Conservation (phyloP, 2,329 filamentous ascomycete species). For the Clarireedia monteithiana region DNA sequence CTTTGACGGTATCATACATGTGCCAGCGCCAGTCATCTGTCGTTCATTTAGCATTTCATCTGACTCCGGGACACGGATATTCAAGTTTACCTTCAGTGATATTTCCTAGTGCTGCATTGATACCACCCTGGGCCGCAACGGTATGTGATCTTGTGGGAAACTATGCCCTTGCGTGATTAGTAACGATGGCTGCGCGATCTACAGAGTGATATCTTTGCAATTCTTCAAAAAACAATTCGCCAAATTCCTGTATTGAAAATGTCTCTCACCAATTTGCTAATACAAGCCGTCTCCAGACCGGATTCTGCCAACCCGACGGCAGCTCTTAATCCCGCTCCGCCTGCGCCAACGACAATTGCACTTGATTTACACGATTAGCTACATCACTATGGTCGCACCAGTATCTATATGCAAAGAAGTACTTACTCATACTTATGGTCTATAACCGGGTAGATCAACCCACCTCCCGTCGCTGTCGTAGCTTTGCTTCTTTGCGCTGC, state of each 20-base stretch:
- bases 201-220: no score
- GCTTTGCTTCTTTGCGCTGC: not conserved
- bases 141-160: slow-evolving; percentile 83
- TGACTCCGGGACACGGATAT: not conserved
- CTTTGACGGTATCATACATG: slow-evolving; percentile 53
- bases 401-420: not conserved
- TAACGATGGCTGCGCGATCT: not conserved
- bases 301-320: slow-evolving; percentile 83
- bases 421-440: slow-evolving; percentile 7
- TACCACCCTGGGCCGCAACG: slow-evolving; percentile 74
- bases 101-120: slow-evolving; percentile 84
- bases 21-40: slow-evolving; percentile 52
- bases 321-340: slow-evolving; percentile 72
- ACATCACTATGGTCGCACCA: not conserved
- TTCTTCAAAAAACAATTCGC: no score
- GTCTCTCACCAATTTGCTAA: slow-evolving; percentile 37
- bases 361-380: not conserved
- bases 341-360: slow-evolving; percentile 61
- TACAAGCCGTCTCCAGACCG: slow-evolving; percentile 84
- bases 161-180: not conserved
- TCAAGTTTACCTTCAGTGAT: slow-evolving; percentile 32
- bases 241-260: not conserved
- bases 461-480: not conserved
- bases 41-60: no score
- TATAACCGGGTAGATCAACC: not conserved